Evolutionary conservation across 2,329 filamentous ascomycete species (phyloP), one percentile per base, ranked within the genome.

Genomic region (Penicillium thymicola): DNA sequence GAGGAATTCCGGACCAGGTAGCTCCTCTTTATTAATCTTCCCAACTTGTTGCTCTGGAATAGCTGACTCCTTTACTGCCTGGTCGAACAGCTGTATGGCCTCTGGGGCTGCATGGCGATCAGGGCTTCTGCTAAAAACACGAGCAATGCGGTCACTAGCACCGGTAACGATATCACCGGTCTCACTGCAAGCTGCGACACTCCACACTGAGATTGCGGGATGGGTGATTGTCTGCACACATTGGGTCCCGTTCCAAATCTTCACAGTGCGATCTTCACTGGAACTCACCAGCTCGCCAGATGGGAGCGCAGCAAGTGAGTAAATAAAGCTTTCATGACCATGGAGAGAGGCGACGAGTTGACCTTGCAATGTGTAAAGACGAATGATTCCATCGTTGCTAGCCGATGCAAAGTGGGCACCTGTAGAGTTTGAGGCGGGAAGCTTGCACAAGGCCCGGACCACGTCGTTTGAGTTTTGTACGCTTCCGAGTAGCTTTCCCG

Each of bases 161-260:
- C 93, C 94, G 3, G 90, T 90, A n/a, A 91, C 90, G 59, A 99
- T 93, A 67, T 99, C 95, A 23, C 94, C 93, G 46, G 85, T 95
- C 60, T 90, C 85, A 0, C 81, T 70, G 68, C 90, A 94, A 11
- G 85, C 89, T n/a, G 92, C 89, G 18, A 99, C 91, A 14, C 85
- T 82, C 94, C 94, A 99, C 5, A 99, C 92, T 0, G 93, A 97
- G 54, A 97, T 95, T 10, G 94, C 94, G 11, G 94, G 94, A 68
- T 97, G 92, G 1, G 93, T 97, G 62, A 99, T 97, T 38, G 93
- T 97, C 74, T 99, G 94, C 44, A 96, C 77, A 71, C 93, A 97
- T 55, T 92, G 82, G 14, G 79, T 83, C 43, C 88, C 89, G 64
- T 84, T 87, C 94, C 95, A 99, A 70, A 99, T 80, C 51, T 91